Evolutionary conservation across 169 alveolate species (phyloP), one percentile per base, ranked within the genome.

Genomic region (Plasmodium falciparum): DNA sequence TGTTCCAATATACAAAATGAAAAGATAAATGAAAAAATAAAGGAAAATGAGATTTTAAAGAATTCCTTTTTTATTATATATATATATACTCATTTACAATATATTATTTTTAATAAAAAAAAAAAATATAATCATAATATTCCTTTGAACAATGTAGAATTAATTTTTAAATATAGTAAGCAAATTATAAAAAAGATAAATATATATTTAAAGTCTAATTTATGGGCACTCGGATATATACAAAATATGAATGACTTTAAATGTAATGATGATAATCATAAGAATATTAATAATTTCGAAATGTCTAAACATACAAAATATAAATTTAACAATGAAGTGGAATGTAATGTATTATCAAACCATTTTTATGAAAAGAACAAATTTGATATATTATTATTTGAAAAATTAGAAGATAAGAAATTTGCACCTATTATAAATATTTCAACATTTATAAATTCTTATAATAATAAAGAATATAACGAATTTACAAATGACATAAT

Each of bases 111-210:
- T 50, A 50, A 47, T 24, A 47, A 24, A 39, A 39, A 39, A 39
- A 39, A 5, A 39, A 39, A 39, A 5, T 7, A 43, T 2, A 20
- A 71, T 29, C 9, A 20, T 4, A 22, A 11, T 22, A 2, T 71
- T 50, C 80, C 47, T 12, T 22, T 45, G 15, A 71, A 71, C 12
- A 24, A 47, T 49, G 1, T 71, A 43, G 67, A 71, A 26, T 47
- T 71, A 20, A 22, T 71, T 47, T 50, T 71, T 71, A 71, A 71
- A 15, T 71, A 71, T 17, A 71, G 80, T 71, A 43, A 43, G 24
- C 43, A 12, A 20, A 71, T 71, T 50, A 17, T 50, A 22, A 50
- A 71, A 49, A 49, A 47, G 47, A n/a, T 71, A 49, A 22, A n/a
- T 22, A 4, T 22, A 50, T 71, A 71, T 22, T 33, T 52, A 15